These are phyloP conservation scores for Nakazawaea wickerhamii DNA, from an alignment of 805 yeast genomes.

Conservation along the genomic window DNA sequence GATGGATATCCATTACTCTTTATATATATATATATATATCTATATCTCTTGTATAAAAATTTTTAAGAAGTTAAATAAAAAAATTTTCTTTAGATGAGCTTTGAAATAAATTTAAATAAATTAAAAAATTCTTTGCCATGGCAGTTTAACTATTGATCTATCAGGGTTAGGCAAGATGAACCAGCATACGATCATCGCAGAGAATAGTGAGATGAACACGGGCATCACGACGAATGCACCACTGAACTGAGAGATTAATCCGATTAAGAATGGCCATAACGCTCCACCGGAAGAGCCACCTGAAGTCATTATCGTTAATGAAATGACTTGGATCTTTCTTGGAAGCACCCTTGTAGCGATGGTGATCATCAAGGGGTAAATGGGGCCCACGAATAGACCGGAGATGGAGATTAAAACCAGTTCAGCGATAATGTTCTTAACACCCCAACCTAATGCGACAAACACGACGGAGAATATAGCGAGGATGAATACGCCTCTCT, in stretches of 20 bases:
- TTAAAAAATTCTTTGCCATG: slow-evolving; percentile 21
- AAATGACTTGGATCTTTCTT: slow-evolving; percentile 43
- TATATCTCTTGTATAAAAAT: not conserved
- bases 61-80: not conserved
- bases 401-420: slow-evolving; percentile 42
- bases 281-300: slow-evolving; percentile 59
- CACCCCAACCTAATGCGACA: slow-evolving; percentile 42
- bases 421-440: slow-evolving; percentile 38
- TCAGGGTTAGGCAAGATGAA: slow-evolving; percentile 38
- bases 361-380: slow-evolving; percentile 49
- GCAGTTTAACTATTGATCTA: slow-evolving; percentile 20
- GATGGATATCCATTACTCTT: slow-evolving; percentile 63
- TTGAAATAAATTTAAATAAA: not conserved
- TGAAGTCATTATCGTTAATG: slow-evolving; percentile 47
- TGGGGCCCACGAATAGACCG: slow-evolving; percentile 64
- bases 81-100: slow-evolving; percentile 1
- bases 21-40: too few relatives aligned
- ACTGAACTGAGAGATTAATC: slow-evolving; percentile 37
- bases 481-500: slow-evolving; percentile 36
- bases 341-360: slow-evolving; percentile 41
- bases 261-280: slow-evolving; percentile 46
- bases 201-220: slow-evolving; percentile 33
- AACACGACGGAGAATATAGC: slow-evolving; percentile 30
- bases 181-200: slow-evolving; percentile 34
- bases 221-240: slow-evolving; percentile 50